Evolutionary conservation across 768 basidiomycete genomes (phyloP).

Genomic region (Suillus decipiens): DNA sequence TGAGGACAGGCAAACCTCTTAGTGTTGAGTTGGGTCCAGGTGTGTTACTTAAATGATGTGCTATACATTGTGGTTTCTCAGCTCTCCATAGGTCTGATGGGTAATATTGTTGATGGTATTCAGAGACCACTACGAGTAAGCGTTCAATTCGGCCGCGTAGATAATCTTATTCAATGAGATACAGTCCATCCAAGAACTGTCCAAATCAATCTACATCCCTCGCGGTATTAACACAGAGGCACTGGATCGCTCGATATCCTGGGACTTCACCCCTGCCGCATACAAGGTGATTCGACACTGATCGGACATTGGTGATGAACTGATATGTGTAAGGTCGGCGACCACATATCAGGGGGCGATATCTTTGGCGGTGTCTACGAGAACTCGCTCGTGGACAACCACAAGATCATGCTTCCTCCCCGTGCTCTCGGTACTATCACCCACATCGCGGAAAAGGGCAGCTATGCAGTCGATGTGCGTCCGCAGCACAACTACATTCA

Average conservation of each 20-base stretch:
- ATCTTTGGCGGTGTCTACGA: conserved; percentile 95
- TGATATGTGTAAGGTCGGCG: conserved; percentile 66
- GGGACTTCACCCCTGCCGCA: conserved; percentile 90
- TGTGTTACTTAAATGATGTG: conserved; percentile 34
- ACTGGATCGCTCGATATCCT: conserved; percentile 81
- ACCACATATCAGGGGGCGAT: conserved; percentile 97
- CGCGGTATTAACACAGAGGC: conserved; percentile 98
- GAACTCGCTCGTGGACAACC: conserved; percentile 94
- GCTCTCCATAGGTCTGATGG: conserved; percentile 78
- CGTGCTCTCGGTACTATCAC: conserved; percentile 95
- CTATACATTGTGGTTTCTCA: conserved; percentile 9
- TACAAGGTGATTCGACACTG: conserved; percentile 57
- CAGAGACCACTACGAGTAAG: conserved; percentile 88
- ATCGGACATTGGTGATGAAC: conserved; percentile 10
- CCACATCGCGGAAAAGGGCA: conserved; percentile 90
- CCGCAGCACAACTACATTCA: conserved; percentile 3
- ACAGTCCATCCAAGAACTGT: conserved; percentile 90
- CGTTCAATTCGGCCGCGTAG: conserved; percentile 13
- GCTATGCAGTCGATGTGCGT: conserved; percentile 86
- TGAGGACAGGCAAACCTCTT: conserved; percentile 96
- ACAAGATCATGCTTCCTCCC: conserved; percentile 96
- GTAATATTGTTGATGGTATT: conserved; percentile 98
- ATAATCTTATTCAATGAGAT: conserved; percentile 10
- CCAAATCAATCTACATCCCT: conserved; percentile 99
- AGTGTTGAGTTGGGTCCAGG: conserved; percentile 98